Evolutionary conservation across 148 eudicot species (phyloP).

Genomic region (Chenopodium berlandieri): DNA sequence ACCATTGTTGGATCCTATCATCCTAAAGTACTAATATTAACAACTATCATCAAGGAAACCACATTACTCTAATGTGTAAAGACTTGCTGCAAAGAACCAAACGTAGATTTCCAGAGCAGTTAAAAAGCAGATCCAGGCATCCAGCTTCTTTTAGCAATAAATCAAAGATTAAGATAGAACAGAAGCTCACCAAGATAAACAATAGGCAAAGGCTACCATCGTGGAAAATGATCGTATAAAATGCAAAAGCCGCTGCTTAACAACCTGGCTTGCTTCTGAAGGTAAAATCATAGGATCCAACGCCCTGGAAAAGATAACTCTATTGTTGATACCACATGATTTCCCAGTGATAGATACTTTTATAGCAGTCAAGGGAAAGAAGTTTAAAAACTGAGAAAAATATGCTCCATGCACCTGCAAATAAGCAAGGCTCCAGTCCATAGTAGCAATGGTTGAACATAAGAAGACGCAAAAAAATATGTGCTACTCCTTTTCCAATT

Average conservation of each 20-base stretch:
- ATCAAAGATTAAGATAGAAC: slow-evolving; percentile 1
- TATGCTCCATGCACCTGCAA: slow-evolving; percentile 60
- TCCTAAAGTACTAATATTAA: neutral
- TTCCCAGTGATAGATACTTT: neutral
- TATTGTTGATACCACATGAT: neutral
- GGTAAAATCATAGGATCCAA: slow-evolving; percentile 82
- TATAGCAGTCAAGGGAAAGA: neutral
- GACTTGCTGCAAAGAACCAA: neutral
- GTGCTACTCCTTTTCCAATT: slow-evolving; percentile 82
- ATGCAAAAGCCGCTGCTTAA: slow-evolving; percentile 76
- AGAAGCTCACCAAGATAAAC: slow-evolving; percentile 63
- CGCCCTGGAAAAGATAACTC: slow-evolving; percentile 44
- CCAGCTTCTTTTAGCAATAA: neutral
- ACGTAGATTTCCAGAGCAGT: neutral
- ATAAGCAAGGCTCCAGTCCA: slow-evolving; percentile 83
- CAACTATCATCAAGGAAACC: neutral
- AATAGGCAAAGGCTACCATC: slow-evolving; percentile 80
- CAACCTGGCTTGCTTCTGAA: slow-evolving; percentile 72
- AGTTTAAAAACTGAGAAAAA: neutral
- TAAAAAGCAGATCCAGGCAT: neutral
- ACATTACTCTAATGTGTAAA: neutral
- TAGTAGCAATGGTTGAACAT: slow-evolving; percentile 78
- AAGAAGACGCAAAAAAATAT: slow-evolving; percentile 65
- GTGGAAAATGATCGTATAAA: slow-evolving; percentile 88
- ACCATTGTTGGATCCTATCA: neutral